Conservation (phyloP, 2,329 filamentous ascomycete genomes). For the Colletotrichum sp. region DNA sequence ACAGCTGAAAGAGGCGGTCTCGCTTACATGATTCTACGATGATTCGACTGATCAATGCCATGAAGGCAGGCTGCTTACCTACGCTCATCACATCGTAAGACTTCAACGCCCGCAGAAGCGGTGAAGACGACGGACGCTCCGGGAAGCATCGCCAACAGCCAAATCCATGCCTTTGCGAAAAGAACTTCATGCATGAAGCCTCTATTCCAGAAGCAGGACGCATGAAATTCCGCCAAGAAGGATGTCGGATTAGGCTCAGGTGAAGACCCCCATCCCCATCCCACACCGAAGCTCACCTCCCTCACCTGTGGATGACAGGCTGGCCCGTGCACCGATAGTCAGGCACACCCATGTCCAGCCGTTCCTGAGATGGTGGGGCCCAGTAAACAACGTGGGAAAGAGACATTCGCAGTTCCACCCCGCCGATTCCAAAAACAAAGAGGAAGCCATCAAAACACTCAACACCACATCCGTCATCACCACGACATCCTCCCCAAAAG, state of each 20-base stretch:
- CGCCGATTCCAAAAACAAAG: neutral
- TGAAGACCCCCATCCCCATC: neutral
- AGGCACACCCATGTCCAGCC: neutral
- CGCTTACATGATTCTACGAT: neutral
- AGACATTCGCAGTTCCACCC: neutral
- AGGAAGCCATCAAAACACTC: neutral
- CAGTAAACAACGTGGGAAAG: slow-evolving; percentile 2
- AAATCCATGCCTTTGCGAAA: neutral
- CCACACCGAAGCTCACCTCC: neutral
- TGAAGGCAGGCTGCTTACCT: neutral
- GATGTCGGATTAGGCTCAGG: neutral
- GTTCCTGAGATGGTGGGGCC: neutral
- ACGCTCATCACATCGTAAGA: neutral
- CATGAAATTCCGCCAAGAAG: neutral
- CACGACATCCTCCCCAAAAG: neutral
- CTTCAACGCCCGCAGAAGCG: neutral
- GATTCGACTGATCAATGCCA: neutral
- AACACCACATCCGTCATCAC: neutral
- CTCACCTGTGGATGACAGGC: neutral
- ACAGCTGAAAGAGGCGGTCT: neutral
- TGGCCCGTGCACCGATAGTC: neutral
- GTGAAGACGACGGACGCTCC: neutral
- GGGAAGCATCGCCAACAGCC: neutral
- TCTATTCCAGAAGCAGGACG: neutral
- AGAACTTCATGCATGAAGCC: neutral